These are phyloP conservation scores for Trypanosoma platydactyli DNA, from an alignment of 208 protist species.

Conservation along the genomic window DNA sequence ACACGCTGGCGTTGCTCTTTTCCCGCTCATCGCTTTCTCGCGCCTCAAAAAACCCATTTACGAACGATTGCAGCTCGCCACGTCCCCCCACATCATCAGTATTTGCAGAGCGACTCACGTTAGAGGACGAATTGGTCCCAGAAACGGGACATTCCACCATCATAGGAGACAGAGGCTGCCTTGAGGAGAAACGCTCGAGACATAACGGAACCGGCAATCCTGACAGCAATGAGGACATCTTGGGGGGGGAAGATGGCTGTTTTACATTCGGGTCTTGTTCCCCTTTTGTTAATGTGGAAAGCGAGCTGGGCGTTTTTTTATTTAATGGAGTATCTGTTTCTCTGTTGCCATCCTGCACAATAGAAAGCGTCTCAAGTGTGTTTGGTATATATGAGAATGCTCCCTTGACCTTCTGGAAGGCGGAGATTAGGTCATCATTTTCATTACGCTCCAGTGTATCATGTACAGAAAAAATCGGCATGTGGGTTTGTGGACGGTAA, in stretches of 20 bases:
- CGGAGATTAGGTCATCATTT: constrained; percentile 14
- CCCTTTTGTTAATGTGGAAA: constrained; percentile 69
- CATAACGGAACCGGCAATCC: constrained; percentile 2
- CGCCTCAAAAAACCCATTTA: background rate
- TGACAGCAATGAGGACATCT: background rate
- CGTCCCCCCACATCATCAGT: background rate
- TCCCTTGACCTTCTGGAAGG: constrained; percentile 21
- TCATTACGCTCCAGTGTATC: constrained; percentile 1
- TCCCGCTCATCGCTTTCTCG: constrained; percentile 2
- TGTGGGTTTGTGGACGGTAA: constrained; percentile 2
- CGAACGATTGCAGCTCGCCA: background rate
- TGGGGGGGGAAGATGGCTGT: background rate
- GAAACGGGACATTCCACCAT: background rate
- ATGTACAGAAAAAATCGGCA: background rate
- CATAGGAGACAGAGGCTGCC: background rate
- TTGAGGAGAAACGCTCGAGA: background rate
- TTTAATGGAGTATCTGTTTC: background rate
- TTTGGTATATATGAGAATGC: constrained; percentile 30
- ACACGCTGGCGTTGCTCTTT: background rate
- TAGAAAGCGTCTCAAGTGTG: constrained; percentile 73
- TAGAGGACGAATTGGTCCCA: background rate
- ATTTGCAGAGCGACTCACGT: background rate
- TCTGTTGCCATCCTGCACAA: constrained; percentile 33
- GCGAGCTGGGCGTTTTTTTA: constrained; percentile 11
- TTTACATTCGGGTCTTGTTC: constrained; percentile 29